Evolutionary conservation across 2,329 filamentous ascomycete species (phyloP), one percentile per base, ranked within the genome.

Genomic region (Setomelanomma holmii): DNA sequence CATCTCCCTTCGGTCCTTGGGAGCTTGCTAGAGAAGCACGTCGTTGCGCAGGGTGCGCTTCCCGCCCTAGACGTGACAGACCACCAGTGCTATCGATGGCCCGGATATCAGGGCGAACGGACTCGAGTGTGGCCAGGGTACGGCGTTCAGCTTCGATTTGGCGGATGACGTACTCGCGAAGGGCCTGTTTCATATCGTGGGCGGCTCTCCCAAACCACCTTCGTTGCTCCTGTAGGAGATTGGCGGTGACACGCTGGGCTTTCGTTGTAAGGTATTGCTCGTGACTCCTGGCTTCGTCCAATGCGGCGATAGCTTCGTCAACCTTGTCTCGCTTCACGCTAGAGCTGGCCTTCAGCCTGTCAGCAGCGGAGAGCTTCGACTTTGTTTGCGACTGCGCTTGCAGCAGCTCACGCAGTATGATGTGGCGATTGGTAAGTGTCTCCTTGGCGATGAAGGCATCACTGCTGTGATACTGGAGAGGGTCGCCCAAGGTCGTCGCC

Each of bases 381-480:
- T 90, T 87, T 1, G 93, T 92, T 19, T 82, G 82, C 72, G 96
- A 90, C 73, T 98, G 93, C 1, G 95, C 93, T 75, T 97, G 91
- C 21, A 96, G 79, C 53, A 98, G 87, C 69, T 99, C 95, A 53
- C 95, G 91, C 38, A 96, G 89, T 17, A 99, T 84, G 57, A 99
- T 96, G 77, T 99, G 95, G 11, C 95, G 90, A 78, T 99, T 99
- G 4, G 95, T 99, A 58, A 99, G 84, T 10, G 93, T 96, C 73
- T 99, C 95, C 76, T 99, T 99, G 62, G 98, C 95, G 65, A 98
- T 96, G 72, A 97, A 96, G 39, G 95, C 91, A 75, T 99, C 95
- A 51, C 91, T 88, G 39, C 92, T 96, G 77, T 98, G 92, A 72
- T 98, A 97, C 67, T 93, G 90, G 57, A 99, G 86, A 10, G 95